A percentile compares a stretch with the other conserved stretches of the same genome.
These are phyloP conservation scores for Psilocybe tampanensis DNA, from an alignment of 768 basidiomycete genomes.

Conservation along the genomic window DNA sequence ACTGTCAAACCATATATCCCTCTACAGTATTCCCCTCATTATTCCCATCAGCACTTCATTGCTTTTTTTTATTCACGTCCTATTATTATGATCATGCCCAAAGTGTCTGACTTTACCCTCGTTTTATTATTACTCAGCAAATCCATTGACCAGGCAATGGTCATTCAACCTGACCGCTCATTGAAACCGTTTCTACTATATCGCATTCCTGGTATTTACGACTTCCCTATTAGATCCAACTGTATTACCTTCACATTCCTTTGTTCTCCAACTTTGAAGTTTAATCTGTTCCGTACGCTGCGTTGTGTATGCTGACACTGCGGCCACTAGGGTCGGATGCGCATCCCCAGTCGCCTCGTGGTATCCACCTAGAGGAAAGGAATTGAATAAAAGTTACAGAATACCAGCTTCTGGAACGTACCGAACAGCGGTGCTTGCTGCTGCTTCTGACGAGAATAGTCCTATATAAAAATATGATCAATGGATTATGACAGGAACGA, in stretches of 20 bases:
- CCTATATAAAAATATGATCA: conserved; percentile 39
- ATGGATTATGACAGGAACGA: neutral
- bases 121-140: conserved; percentile 14
- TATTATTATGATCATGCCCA: conserved; percentile 25
- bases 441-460: conserved; percentile 83
- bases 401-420: conserved; percentile 37
- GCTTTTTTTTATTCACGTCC: conserved; percentile 19
- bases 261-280: conserved; percentile 29
- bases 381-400: conserved; percentile 8
- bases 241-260: conserved; percentile 31
- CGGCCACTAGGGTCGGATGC: conserved; percentile 92
- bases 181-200: conserved; percentile 21
- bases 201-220: conserved; percentile 27
- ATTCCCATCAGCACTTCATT: conserved; percentile 21
- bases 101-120: conserved; percentile 21
- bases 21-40: conserved; percentile 23
- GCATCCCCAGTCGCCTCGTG: conserved; percentile 96
- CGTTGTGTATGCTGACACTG: conserved; percentile 93
- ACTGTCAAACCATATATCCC: conserved; percentile 27
- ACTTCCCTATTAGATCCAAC: conserved; percentile 26
- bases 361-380: conserved; percentile 78
- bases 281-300: conserved; percentile 67
- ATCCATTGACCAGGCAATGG: conserved; percentile 12
- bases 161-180: conserved; percentile 5
- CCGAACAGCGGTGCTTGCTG: conserved; percentile 91